phyloP scores from a whole-genome alignment of 176 grass and related monocot genomes.

The Olyra latifolia region DNA sequence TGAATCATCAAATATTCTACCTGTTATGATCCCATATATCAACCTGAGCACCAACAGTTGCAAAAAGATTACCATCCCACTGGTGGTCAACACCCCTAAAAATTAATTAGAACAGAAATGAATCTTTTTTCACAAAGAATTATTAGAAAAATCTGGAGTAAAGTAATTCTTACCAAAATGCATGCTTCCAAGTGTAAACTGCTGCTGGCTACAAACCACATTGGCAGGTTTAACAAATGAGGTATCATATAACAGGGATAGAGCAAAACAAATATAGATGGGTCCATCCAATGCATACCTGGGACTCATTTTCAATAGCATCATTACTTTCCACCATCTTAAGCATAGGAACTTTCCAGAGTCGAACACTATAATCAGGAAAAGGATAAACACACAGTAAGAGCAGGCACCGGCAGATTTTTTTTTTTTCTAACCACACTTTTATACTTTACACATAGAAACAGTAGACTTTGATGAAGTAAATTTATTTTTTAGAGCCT shows the following conservation, averaged over 20 bases:
- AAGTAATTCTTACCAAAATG: constrained; percentile 66
- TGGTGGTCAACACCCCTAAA: constrained; percentile 94
- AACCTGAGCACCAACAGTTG: constrained; percentile 90
- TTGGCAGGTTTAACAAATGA: constrained; percentile 25
- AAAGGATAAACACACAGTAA: constrained; percentile 24
- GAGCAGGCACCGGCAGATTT: constrained; percentile 19
- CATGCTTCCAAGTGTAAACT: constrained; percentile 90
- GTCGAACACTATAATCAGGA: constrained; percentile 58
- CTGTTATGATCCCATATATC: constrained; percentile 99
- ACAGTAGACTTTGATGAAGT: not conserved
- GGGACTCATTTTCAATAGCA: constrained; percentile 43
- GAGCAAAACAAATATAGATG: not conserved
- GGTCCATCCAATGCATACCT: constrained; percentile 52
- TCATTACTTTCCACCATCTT: constrained; percentile 56
- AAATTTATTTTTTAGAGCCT: not conserved
- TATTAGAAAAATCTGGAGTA: constrained; percentile 12
- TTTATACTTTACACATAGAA: not conserved
- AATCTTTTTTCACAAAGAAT: not conserved
- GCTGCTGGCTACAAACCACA: constrained; percentile 68
- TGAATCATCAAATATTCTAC: constrained; percentile 39
- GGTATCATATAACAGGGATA: constrained; percentile 17
- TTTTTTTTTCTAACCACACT: not conserved
- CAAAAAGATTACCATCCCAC: constrained; percentile 86
- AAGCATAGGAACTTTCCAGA: constrained; percentile 83
- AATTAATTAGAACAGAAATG: constrained; percentile 23